Evolutionary conservation across 352 stramenopile genomes (phyloP).

Genomic region (Pythium sp.): DNA sequence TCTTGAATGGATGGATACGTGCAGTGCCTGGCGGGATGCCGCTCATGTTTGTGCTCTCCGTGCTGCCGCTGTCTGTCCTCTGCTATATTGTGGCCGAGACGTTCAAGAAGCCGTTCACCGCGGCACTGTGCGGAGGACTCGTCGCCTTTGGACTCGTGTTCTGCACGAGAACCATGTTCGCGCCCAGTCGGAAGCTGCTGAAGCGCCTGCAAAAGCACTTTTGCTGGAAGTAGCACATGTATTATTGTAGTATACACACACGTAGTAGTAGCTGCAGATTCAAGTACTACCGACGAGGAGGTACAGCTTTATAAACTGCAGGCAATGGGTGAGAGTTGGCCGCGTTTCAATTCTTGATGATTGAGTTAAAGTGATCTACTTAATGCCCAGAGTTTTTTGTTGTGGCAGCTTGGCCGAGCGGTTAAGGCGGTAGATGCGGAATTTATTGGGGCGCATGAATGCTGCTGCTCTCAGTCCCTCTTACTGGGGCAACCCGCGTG

Average conservation of each 20-base stretch:
- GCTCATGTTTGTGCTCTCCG: conserved; percentile 22
- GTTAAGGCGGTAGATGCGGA: neutral
- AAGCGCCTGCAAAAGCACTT: neutral
- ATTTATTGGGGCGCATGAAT: neutral
- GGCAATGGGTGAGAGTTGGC: no score
- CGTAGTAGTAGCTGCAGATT: neutral
- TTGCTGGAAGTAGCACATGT: neutral
- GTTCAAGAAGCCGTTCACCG: conserved; percentile 13
- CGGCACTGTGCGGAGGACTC: conserved; percentile 14
- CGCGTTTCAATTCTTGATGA: no score
- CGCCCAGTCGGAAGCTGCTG: neutral
- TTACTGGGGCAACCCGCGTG: neutral
- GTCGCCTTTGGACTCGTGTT: conserved; percentile 14
- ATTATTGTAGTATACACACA: conserved; percentile 12
- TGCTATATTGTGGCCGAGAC: conserved; percentile 20
- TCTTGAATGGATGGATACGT: neutral
- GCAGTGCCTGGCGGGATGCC: conserved; percentile 26
- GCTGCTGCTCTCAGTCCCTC: no score
- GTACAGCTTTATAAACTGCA: no score
- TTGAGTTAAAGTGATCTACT: no score
- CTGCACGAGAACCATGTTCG: conserved; percentile 2
- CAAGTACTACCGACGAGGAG: no score
- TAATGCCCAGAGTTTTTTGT: no score
- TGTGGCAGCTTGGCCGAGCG: neutral
- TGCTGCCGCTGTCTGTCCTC: conserved; percentile 21